phyloP scores from a whole-genome alignment of 2,329 filamentous ascomycete genomes.

The Trichoderma endophyticum region DNA sequence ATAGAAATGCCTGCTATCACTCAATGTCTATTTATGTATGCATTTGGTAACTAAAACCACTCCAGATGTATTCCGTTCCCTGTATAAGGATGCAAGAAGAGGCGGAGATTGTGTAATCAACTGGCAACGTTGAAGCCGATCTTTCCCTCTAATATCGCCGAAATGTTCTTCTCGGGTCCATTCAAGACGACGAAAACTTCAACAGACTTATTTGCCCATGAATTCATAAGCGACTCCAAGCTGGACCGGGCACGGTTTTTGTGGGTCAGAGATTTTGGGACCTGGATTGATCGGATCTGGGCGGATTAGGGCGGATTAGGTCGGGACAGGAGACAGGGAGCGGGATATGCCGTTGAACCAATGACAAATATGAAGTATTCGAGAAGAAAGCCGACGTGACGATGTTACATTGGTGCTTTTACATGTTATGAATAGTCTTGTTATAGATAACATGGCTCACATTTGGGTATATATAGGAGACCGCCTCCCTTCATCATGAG shows the following conservation, averaged over 20 bases:
- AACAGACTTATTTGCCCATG: not conserved
- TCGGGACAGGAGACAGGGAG: not conserved
- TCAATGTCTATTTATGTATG: not conserved
- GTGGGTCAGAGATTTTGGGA: not conserved
- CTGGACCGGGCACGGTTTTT: not conserved
- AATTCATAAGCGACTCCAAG: not conserved
- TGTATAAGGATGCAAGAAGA: not conserved
- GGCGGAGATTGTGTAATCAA: not conserved
- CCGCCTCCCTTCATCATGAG: not conserved
- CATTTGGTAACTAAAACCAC: not conserved
- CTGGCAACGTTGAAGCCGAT: not conserved
- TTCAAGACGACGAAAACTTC: not conserved
- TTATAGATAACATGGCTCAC: not conserved
- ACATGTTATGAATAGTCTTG: not conserved
- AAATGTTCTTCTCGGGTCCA: not conserved
- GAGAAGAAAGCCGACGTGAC: not conserved
- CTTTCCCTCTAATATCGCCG: not conserved
- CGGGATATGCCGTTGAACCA: not conserved
- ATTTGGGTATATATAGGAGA: not conserved
- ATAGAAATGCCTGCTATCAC: not conserved
- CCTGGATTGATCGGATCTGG: not conserved
- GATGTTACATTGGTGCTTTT: not conserved
- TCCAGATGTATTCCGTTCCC: not conserved
- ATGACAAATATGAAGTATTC: not conserved
- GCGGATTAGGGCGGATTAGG: not conserved